A percentile compares a stretch with the other conserved stretches of the same genome.
Evolutionary conservation across 1,284 basidiomycete species (phyloP).

Genomic region (Malassezia globosa): DNA sequence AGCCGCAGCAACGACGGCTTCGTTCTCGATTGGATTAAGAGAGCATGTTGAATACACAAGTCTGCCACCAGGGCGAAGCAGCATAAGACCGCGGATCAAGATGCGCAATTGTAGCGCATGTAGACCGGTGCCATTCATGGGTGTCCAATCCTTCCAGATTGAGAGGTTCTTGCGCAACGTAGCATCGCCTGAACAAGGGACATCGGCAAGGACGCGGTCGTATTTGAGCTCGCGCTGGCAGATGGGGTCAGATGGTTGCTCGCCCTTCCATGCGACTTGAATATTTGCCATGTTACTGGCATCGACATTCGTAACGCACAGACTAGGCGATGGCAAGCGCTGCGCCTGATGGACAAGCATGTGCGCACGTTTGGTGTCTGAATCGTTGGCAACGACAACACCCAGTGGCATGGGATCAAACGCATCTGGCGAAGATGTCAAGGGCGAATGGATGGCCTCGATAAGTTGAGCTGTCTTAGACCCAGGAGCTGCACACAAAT

Average conservation of each 20-base stretch:
- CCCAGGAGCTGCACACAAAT: constrained; percentile 98
- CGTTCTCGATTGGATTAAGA: constrained; percentile 92
- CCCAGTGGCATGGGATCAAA: constrained; percentile 51
- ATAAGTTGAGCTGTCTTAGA: constrained; percentile 91
- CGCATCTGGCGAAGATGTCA: constrained; percentile 29
- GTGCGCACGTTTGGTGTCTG: constrained; percentile 85
- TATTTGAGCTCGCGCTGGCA: constrained; percentile 58
- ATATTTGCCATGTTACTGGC: constrained; percentile 65
- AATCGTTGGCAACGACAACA: constrained; percentile 76
- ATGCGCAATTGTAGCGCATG: constrained; percentile 90
- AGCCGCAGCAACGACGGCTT: constrained; percentile 79
- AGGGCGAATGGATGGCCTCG: constrained; percentile 62
- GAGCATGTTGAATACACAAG: constrained; percentile 98
- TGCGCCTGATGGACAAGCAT: constrained; percentile 96
- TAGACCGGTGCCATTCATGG: constrained; percentile 76
- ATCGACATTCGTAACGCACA: constrained; percentile 93
- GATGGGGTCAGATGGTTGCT: constrained; percentile 19
- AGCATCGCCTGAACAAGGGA: constrained; percentile 94
- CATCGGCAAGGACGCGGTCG: constrained; percentile 89
- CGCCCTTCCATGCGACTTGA: constrained; percentile 31
- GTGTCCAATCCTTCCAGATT: constrained; percentile 88
- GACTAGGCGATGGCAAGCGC: constrained; percentile 76
- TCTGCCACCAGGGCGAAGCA: constrained; percentile 72
- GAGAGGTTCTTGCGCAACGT: constrained; percentile 87
- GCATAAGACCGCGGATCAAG: constrained; percentile 75